phyloP scores from a whole-genome alignment of 352 stramenopile species.

The Phytophthora gonapodyides region DNA sequence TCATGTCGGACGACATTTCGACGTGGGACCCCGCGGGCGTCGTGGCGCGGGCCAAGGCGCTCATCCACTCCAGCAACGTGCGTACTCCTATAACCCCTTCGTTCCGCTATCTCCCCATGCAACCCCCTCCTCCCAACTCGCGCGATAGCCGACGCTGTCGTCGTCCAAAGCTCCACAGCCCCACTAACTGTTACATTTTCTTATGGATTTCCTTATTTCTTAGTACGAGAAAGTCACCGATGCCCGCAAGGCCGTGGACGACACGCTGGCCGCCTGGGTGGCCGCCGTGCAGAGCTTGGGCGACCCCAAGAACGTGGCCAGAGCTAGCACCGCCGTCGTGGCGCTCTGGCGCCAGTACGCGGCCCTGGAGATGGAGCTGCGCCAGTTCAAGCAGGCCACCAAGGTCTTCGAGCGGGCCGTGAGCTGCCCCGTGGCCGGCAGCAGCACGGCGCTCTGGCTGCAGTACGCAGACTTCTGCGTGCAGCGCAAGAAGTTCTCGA shows the following conservation, averaged over 20 bases:
- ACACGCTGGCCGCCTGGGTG: conserved; percentile 54
- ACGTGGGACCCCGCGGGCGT: conserved; percentile 57
- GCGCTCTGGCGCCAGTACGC: conserved; percentile 63
- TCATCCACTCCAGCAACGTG: conserved; percentile 82
- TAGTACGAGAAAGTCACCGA: conserved; percentile 77
- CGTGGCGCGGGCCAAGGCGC: conserved; percentile 64
- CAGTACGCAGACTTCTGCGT: conserved; percentile 78
- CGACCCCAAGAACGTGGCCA: conserved; percentile 13
- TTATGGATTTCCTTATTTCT: conserved; percentile 6
- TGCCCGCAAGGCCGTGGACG: conserved; percentile 57
- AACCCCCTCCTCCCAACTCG: background rate
- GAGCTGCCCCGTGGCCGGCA: conserved; percentile 49
- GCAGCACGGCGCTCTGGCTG: conserved; percentile 50
- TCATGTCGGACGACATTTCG: conserved; percentile 37
- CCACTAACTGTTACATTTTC: conserved; percentile 13
- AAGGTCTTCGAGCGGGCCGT: conserved; percentile 76
- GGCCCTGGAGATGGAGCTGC: conserved; percentile 76
- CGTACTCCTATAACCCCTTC: conserved; percentile 27
- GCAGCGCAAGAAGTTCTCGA: conserved; percentile 75
- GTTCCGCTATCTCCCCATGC: conserved; percentile 7
- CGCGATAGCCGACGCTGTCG: conserved; percentile 13
- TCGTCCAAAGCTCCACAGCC: background rate
- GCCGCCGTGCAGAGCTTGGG: conserved; percentile 11
- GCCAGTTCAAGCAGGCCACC: conserved; percentile 85
- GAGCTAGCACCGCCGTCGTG: conserved; percentile 40